Evolutionary conservation across 2,329 filamentous ascomycete species (phyloP).

Genomic region (Aspergillus amoenus): DNA sequence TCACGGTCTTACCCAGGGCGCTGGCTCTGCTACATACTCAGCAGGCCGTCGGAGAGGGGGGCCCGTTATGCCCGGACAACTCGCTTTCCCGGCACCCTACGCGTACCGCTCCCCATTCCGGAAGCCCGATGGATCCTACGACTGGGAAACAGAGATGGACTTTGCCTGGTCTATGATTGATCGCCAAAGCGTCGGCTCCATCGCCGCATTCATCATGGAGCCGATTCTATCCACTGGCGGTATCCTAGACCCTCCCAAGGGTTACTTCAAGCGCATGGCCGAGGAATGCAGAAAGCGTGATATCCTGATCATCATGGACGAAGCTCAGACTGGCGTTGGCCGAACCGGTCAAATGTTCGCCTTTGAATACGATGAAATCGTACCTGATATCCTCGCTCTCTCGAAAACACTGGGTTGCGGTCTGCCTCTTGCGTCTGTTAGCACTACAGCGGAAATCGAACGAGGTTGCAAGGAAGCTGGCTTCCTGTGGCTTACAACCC

Average conservation of each 20-base stretch:
- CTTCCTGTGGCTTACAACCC: constrained; percentile 61
- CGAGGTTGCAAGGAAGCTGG: constrained; percentile 48
- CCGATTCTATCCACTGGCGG: constrained; percentile 60
- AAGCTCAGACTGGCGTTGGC: constrained; percentile 60
- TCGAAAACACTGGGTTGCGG: constrained; percentile 64
- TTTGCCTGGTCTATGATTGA: constrained; percentile 64
- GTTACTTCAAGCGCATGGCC: constrained; percentile 59
- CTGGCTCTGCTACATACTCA: constrained; percentile 49
- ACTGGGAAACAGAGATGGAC: constrained; percentile 65
- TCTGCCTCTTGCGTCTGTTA: constrained; percentile 58
- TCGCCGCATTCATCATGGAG: constrained; percentile 64
- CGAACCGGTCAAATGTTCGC: constrained; percentile 60
- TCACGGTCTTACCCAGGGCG: constrained; percentile 60
- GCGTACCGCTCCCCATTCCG: constrained; percentile 63
- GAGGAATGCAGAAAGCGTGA: constrained; percentile 54
- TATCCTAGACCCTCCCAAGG: constrained; percentile 58
- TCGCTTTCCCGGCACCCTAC: constrained; percentile 60
- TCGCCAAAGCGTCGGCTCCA: constrained; percentile 57
- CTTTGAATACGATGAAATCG: constrained; percentile 51
- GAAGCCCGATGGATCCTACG: constrained; percentile 58
- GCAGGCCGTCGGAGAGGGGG: constrained; percentile 22
- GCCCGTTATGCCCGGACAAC: constrained; percentile 53
- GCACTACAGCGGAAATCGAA: constrained; percentile 56
- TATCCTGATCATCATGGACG: constrained; percentile 61
- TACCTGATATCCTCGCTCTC: constrained; percentile 61